Conservation (phyloP, 2,329 filamentous ascomycete genomes). For the Rosellinia necatrix region DNA sequence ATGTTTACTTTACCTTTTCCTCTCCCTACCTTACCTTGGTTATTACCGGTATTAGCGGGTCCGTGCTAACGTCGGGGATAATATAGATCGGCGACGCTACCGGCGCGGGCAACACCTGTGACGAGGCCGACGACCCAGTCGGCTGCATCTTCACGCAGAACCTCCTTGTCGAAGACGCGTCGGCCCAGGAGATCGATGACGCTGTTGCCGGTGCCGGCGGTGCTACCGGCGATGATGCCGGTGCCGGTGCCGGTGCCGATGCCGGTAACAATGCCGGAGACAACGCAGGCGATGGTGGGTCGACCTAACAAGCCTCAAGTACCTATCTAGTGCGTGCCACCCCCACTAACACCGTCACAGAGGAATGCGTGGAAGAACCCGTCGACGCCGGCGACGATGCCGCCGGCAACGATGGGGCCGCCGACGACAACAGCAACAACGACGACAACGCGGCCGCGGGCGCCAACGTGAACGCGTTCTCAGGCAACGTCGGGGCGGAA, state of each 20-base stretch:
- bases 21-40: too few species aligned
- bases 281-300: not conserved
- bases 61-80: constrained; percentile 7
- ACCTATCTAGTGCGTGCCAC: too few species aligned
- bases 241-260: constrained; percentile 2
- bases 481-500: constrained; percentile 48
- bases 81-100: constrained; percentile 43
- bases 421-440: constrained; percentile 9
- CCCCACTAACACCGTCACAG: too few species aligned
- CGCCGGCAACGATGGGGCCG: constrained; percentile 14
- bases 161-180: constrained; percentile 59
- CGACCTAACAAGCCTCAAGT: not conserved
- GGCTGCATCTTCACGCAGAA: constrained; percentile 63
- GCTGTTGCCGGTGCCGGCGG: constrained; percentile 49
- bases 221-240: constrained; percentile 11
- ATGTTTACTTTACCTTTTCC: too few species aligned
- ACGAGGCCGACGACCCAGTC: constrained; percentile 51
- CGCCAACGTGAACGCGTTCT: constrained; percentile 52
- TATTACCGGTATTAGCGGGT: too few species aligned
- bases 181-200: constrained; percentile 56
- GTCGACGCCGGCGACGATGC: constrained; percentile 8
- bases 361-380: constrained; percentile 9
- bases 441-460: constrained; percentile 26
- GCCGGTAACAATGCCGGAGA: not conserved
- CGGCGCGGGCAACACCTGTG: constrained; percentile 57